Evolutionary conservation across 805 yeast genomes (phyloP).

Genomic region (Saccharomyces mikatae): DNA sequence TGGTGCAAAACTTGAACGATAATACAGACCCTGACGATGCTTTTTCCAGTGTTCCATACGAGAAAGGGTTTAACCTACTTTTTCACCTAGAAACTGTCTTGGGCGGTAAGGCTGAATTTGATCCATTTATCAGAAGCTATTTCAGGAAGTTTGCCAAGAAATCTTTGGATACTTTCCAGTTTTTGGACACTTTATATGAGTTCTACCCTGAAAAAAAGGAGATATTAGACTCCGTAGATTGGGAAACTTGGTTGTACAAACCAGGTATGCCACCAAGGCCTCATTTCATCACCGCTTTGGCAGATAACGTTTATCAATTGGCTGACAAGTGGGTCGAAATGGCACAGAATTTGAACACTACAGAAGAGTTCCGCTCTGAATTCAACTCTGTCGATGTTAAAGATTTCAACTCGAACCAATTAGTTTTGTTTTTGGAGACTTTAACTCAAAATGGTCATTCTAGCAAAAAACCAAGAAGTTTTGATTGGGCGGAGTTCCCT

Average conservation of each 20-base stretch:
- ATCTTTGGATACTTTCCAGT: conserved; percentile 76
- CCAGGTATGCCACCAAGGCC: conserved; percentile 91
- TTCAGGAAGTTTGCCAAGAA: conserved; percentile 59
- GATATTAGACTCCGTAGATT: conserved; percentile 63
- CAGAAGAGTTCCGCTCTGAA: conserved; percentile 16
- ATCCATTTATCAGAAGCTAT: conserved; percentile 72
- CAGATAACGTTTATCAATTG: conserved; percentile 58
- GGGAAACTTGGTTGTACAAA: conserved; percentile 74
- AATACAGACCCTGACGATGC: conserved; percentile 83
- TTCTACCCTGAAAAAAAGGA: conserved; percentile 44
- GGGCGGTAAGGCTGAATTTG: conserved; percentile 60
- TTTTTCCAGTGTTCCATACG: conserved; percentile 82
- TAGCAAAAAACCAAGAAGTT: conserved; percentile 3
- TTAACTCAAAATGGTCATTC: conserved; percentile 38
- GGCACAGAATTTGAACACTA: conserved; percentile 16
- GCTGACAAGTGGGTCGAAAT: conserved; percentile 56
- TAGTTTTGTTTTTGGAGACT: conserved; percentile 69
- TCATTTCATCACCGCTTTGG: conserved; percentile 67
- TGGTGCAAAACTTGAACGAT: conserved; percentile 65
- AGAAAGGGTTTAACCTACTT: conserved; percentile 77
- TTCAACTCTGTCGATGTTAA: conserved; percentile 47
- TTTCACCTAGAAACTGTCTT: conserved; percentile 63
- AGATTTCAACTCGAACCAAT: conserved; percentile 63
- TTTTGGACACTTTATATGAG: conserved; percentile 65
- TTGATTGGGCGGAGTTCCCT: conserved; percentile 32